These are phyloP conservation scores for Moringa oleifera DNA, from an alignment of 345 rosid species.

Conservation along the genomic window DNA sequence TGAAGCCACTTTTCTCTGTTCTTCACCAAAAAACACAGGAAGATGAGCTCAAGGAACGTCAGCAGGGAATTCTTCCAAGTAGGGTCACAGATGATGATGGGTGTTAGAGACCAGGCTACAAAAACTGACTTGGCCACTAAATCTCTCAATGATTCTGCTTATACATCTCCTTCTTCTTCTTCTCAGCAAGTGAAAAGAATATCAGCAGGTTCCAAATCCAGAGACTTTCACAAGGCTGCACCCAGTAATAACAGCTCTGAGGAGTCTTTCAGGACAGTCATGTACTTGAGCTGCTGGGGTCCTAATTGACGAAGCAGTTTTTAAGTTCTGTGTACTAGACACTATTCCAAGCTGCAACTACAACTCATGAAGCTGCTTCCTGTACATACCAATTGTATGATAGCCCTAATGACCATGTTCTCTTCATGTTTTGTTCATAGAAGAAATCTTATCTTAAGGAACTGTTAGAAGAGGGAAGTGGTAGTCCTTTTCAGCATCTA, in stretches of 20 bases:
- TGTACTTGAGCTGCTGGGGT: slow-evolving; percentile 42
- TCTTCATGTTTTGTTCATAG: no score
- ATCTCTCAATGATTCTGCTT: not conserved
- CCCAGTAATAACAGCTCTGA: slow-evolving; percentile 19
- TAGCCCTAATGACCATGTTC: no score
- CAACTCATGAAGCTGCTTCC: no score
- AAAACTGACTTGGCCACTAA: slow-evolving; percentile 5
- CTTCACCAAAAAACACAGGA: not conserved
- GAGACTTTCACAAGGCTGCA: not conserved
- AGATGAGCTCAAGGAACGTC: slow-evolving; percentile 20
- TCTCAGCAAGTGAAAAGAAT: slow-evolving; percentile 19
- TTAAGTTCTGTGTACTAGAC: no score
- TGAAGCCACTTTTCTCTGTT: not conserved
- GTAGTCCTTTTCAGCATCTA: no score
- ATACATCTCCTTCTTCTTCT: slow-evolving; percentile 7
- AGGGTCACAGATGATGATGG: slow-evolving; percentile 10
- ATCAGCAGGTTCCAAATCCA: slow-evolving; percentile 14
- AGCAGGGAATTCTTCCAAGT: slow-evolving; percentile 24
- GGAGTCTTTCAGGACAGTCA: slow-evolving; percentile 40
- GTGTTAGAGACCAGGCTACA: slow-evolving; percentile 14
- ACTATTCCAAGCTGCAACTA: no score
- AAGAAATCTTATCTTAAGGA: no score
- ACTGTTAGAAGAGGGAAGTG: no score
- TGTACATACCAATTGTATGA: no score
- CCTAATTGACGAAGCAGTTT: slow-evolving; percentile 19